Evolutionary conservation across 441 rosid genomes (phyloP), one percentile per base, ranked within the genome.

Genomic region (Biscutella laevigata): DNA sequence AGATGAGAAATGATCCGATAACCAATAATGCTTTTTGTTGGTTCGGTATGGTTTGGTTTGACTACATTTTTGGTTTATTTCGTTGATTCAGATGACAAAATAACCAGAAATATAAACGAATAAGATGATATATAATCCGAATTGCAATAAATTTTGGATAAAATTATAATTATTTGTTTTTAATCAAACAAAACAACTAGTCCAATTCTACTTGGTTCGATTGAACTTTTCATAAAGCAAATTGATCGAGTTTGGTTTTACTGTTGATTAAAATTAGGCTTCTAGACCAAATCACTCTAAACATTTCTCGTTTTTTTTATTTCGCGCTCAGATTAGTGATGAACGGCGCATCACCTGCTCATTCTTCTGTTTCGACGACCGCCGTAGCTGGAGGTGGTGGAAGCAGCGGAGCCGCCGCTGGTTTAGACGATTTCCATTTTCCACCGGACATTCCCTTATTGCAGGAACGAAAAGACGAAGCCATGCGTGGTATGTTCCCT

Each of bases 341-440:
- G 94, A 80, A 53, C 57, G 81, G 77, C 47, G 74, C 84, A 19
- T 88, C 96, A 30, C 91, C 95, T 8, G 85, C 84, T 19, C 77
- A 72, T 62, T 83, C 96, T 30, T 76, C 94, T 24, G 74, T 81
- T 21, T 87, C 95, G 20, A 84, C 91, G 4, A 72, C 91, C 8
- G 88, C 89, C 22, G 72, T 83, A 25, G 75, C 58, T 9, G 86
- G 86, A 10, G 91, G 86, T 13, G 88, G 85, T 15, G 71, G 77
- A 15, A 77, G 74, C 57, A 64, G 73, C 45, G 79, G 66, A 36
- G 74, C 78, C 11, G 64, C 80, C 26, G 57, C 57, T 13, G 56
- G 61, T 22, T 16, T 74, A 9, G 95, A 86, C 17, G 98, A 86
- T 16, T 79, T 75, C 32, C 81, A 76, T 25, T 73, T 83, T 60